A percentile compares a stretch with the other conserved stretches of the same genome.
phyloP scores from a whole-genome alignment of 345 rosid species.

The Capsella bursapastoris region DNA sequence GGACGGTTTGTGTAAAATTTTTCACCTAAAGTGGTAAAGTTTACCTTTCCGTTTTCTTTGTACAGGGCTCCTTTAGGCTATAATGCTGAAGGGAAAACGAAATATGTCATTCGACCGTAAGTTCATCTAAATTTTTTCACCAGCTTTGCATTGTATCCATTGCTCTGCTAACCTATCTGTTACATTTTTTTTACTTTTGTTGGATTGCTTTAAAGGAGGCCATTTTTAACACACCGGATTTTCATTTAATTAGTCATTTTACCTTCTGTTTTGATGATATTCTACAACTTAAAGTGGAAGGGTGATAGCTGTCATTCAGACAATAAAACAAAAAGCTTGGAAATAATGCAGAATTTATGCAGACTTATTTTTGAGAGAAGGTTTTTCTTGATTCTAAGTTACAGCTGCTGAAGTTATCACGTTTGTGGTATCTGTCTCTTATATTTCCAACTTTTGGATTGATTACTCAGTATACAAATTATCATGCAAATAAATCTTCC shows the following conservation, averaged over 20 bases:
- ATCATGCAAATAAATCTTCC: not conserved
- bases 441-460: not conserved
- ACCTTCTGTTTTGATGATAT: conserved; percentile 14
- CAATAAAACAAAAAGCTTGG: not conserved
- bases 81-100: conserved; percentile 82
- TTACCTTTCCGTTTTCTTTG: conserved; percentile 23
- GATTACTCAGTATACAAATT: conserved; percentile 1
- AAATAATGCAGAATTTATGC: conserved; percentile 4
- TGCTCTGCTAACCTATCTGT: conserved; percentile 17
- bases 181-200: conserved; percentile 1
- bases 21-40: too few species aligned
- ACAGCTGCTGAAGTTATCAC: not conserved
- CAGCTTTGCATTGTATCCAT: conserved; percentile 20
- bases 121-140: conserved; percentile 40
- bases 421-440: conserved; percentile 6
- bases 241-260: not conserved
- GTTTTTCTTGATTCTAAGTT: not conserved
- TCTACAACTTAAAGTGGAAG: conserved; percentile 14
- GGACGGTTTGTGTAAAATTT: too few species aligned
- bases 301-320: not conserved
- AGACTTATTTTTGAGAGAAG: conserved; percentile 13
- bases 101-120: conserved; percentile 94
- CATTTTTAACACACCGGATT: not conserved
- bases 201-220: not conserved
- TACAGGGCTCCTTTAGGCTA: conserved; percentile 85